Evolutionary conservation across 352 stramenopile genomes (phyloP).

Genomic region (Globisporangium emineosum): DNA sequence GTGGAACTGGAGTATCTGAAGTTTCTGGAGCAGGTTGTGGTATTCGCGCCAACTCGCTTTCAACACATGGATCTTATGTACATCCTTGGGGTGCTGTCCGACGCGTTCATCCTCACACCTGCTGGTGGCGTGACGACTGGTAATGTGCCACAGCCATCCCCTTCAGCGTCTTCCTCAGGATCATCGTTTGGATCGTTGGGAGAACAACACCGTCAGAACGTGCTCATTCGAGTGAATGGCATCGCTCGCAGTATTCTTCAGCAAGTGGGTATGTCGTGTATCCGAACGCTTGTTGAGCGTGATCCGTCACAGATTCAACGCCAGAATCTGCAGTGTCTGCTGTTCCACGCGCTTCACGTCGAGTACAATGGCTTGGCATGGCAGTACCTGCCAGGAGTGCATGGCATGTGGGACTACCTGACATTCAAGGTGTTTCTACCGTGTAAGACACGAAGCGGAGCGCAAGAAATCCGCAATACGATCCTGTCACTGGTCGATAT

Average conservation of each 20-base stretch:
- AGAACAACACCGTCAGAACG: conserved; percentile 29
- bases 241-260: conserved; percentile 63
- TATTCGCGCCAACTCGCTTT: conserved; percentile 71
- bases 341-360: conserved; percentile 78
- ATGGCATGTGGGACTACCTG: conserved; percentile 70
- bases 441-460: conserved; percentile 31
- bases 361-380: conserved; percentile 62
- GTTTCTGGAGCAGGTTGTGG: conserved; percentile 81
- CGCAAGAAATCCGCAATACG: conserved; percentile 49
- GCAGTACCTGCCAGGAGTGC: conserved; percentile 55
- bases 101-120: conserved; percentile 23
- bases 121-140: background rate
- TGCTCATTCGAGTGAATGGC: conserved; percentile 49
- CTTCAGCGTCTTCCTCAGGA: conserved; percentile 14
- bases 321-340: conserved; percentile 58
- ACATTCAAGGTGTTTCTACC: conserved; percentile 34
- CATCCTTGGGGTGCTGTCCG: conserved; percentile 59
- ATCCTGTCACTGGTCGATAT: conserved; percentile 67
- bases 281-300: conserved; percentile 76
- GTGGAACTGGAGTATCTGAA: conserved; percentile 78
- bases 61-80: conserved; percentile 51
- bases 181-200: conserved; percentile 22
- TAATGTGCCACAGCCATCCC: conserved; percentile 8
- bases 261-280: conserved; percentile 65
- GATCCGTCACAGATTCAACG: conserved; percentile 62